Percentiles rank a stretch among this genome's conserved stretches.
phyloP scores from a whole-genome alignment of 1,139 yeast species.

The Blastobotrys ciferrii region DNA sequence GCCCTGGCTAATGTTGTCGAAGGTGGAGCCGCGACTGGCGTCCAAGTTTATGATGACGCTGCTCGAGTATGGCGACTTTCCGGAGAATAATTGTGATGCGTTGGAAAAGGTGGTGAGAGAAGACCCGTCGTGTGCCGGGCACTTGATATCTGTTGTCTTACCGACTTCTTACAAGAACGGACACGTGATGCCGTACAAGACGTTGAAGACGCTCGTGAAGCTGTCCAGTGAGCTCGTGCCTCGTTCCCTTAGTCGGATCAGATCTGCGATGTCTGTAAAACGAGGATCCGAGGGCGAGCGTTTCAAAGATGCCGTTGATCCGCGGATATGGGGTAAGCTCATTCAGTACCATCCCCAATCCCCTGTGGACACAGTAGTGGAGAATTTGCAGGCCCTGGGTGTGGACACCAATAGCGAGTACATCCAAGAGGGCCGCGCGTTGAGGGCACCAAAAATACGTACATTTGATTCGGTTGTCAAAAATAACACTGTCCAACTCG shows the following conservation, averaged over 20 bases:
- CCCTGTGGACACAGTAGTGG: not conserved
- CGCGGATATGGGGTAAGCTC: not conserved
- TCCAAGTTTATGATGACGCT: not conserved
- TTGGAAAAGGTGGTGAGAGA: not conserved
- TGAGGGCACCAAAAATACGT: not conserved
- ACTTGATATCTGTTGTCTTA: not conserved
- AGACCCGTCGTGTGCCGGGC: not conserved
- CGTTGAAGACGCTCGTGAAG: not conserved
- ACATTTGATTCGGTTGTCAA: not conserved
- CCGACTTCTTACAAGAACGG: not conserved
- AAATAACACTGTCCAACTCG: not conserved
- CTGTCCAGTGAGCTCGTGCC: not conserved
- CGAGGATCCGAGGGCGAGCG: too few species aligned
- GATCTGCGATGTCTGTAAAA: too few species aligned
- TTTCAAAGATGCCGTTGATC: not conserved
- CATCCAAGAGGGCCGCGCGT: not conserved
- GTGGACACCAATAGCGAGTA: not conserved
- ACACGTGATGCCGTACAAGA: not conserved
- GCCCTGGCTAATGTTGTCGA: not conserved
- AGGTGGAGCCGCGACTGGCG: not conserved
- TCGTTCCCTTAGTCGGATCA: not conserved
- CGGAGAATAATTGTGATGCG: constrained; percentile 1
- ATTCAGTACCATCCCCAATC: not conserved
- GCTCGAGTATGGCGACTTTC: not conserved
- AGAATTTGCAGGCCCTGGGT: not conserved